A percentile compares a stretch with the other conserved stretches of the same genome.
These are phyloP conservation scores for Pythium brachiatum DNA, from an alignment of 352 stramenopile genomes.

Conservation along the genomic window DNA sequence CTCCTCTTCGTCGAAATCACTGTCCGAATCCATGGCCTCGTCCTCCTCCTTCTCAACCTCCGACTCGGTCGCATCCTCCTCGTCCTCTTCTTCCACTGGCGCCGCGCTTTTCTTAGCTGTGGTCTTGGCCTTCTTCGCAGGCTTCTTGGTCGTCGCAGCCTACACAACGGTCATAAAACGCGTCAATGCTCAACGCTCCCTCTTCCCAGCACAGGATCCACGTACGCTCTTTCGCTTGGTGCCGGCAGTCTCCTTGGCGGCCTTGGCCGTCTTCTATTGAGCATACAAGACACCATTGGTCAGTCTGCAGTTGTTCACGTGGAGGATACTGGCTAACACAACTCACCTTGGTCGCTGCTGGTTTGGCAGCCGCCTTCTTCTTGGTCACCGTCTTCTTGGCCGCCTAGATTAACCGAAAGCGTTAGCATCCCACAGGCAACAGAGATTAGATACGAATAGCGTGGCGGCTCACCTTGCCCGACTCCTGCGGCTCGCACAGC, in stretches of 20 bases:
- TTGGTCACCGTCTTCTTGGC: conserved; percentile 17
- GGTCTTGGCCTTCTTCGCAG: conserved; percentile 22
- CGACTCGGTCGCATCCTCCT: conserved; percentile 45
- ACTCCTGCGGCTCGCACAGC: conserved; percentile 61
- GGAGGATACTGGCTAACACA: neutral
- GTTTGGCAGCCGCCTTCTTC: conserved; percentile 11
- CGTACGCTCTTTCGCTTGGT: conserved; percentile 30
- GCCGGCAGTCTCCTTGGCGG: conserved; percentile 15
- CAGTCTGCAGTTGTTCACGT: conserved; percentile 11
- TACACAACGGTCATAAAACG: neutral
- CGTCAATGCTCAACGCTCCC: too few species aligned
- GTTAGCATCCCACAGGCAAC: too few species aligned
- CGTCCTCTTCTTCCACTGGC: conserved; percentile 31
- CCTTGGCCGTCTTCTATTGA: neutral
- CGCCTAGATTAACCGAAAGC: too few species aligned
- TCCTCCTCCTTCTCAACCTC: conserved; percentile 50
- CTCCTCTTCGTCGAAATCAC: conserved; percentile 60
- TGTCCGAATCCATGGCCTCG: conserved; percentile 43
- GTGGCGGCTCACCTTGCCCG: conserved; percentile 41
- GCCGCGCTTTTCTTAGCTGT: conserved; percentile 15
- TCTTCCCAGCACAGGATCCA: neutral
- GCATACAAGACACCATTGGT: too few species aligned
- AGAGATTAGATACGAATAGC: too few species aligned
- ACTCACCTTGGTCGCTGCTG: conserved; percentile 18
- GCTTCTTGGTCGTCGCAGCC: conserved; percentile 16